These are phyloP conservation scores for Henckelia pumila DNA, from an alignment of 257 asterid species.

Conservation along the genomic window DNA sequence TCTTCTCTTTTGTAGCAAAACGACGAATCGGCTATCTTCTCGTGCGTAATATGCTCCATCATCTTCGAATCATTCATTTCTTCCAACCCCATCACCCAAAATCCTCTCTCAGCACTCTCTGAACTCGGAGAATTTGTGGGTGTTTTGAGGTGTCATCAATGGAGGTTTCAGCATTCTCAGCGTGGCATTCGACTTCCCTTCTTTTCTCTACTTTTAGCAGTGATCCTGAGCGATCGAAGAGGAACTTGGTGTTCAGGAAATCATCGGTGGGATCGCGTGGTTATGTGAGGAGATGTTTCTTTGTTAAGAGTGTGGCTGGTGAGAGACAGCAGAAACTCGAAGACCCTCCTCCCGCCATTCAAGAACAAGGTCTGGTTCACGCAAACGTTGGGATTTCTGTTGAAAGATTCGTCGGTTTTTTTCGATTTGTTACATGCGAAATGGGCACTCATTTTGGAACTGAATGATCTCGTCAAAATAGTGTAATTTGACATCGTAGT, in stretches of 20 bases:
- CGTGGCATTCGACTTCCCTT: slow-evolving; percentile 3
- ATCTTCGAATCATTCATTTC: neutral
- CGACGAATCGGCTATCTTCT: too few relatives aligned
- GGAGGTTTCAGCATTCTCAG: slow-evolving; percentile 20
- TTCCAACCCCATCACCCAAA: too few relatives aligned
- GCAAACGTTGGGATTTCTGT: neutral
- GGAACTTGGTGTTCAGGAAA: neutral
- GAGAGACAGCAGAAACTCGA: slow-evolving; percentile 19
- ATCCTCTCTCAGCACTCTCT: too few relatives aligned
- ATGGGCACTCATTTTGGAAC: too few relatives aligned
- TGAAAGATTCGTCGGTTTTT: too few relatives aligned
- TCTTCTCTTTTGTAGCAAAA: too few relatives aligned
- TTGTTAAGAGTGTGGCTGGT: slow-evolving; percentile 27
- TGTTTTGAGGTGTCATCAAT: slow-evolving; percentile 3
- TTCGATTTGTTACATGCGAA: too few relatives aligned
- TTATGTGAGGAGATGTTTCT: slow-evolving; percentile 19
- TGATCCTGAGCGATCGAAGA: neutral
- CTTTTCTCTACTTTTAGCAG: slow-evolving; percentile 1
- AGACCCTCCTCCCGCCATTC: slow-evolving; percentile 12
- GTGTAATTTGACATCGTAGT: too few relatives aligned
- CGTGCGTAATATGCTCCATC: too few relatives aligned
- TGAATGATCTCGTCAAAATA: too few relatives aligned
- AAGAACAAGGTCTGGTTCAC: slow-evolving; percentile 3
- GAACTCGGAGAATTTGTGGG: neutral
- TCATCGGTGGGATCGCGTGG: neutral